Evolutionary conservation across 768 basidiomycete species (phyloP).

Genomic region (Lyophyllum atratum): DNA sequence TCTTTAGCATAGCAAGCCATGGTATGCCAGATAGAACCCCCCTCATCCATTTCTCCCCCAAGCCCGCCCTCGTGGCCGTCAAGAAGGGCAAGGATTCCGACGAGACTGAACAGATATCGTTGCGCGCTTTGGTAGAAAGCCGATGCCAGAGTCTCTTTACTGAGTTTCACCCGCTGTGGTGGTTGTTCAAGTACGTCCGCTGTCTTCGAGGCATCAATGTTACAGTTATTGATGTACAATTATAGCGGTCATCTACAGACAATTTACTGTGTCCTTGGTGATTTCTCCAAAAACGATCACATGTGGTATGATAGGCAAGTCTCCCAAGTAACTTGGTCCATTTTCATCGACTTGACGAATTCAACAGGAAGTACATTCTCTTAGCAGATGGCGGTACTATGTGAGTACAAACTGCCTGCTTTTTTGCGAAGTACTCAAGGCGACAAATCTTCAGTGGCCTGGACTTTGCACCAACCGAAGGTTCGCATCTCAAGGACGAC

Average conservation of each 20-base stretch:
- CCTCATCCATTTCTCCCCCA: conserved; percentile 39
- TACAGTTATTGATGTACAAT: background rate
- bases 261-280: conserved; percentile 56
- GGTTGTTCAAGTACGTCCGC: conserved; percentile 46
- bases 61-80: conserved; percentile 37
- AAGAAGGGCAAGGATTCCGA: conserved; percentile 30
- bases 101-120: conserved; percentile 38
- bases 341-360: background rate
- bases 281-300: conserved; percentile 58
- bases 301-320: conserved; percentile 58
- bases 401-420: conserved; percentile 35
- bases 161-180: conserved; percentile 48
- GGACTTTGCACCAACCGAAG: conserved; percentile 59
- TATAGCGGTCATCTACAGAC: conserved; percentile 67
- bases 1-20: conserved; percentile 25
- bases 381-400: conserved; percentile 66
- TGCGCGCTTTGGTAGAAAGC: conserved; percentile 40
- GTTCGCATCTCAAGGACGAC: conserved; percentile 36
- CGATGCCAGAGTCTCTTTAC: conserved; percentile 44
- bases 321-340: background rate
- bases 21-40: conserved; percentile 23
- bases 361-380: conserved; percentile 45
- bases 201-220: background rate
- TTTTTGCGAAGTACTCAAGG: background rate
- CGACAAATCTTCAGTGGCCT: conserved; percentile 47